These are phyloP conservation scores for Lentinula boryana DNA, from an alignment of 768 basidiomycete species.

Conservation along the genomic window DNA sequence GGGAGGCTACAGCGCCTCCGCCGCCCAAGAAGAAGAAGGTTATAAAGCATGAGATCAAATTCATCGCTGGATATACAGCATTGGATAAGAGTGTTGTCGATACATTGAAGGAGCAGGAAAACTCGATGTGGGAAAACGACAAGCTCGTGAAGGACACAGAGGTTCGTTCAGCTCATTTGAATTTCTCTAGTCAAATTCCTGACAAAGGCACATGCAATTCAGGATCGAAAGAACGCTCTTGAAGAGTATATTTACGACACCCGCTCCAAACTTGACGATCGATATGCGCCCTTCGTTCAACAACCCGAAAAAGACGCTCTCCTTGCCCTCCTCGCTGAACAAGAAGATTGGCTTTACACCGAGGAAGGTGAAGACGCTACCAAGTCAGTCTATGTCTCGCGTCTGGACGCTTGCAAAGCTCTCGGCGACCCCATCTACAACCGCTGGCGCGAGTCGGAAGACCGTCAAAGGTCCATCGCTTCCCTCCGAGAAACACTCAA, in stretches of 20 bases:
- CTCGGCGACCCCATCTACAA: constrained; percentile 83
- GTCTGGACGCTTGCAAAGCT: constrained; percentile 77
- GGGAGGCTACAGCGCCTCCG: constrained; percentile 36
- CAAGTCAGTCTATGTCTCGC: constrained; percentile 89
- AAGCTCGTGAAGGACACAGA: constrained; percentile 98
- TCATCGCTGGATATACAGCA: constrained; percentile 57
- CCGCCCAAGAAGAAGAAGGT: constrained; percentile 82
- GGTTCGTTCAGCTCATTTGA: constrained; percentile 37
- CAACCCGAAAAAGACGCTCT: constrained; percentile 74
- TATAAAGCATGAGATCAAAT: constrained; percentile 78
- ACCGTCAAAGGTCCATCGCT: constrained; percentile 65
- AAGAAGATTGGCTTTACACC: constrained; percentile 96
- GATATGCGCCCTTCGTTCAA: constrained; percentile 73
- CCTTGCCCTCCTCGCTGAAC: constrained; percentile 59
- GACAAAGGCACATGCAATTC: not conserved
- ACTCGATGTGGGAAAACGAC: constrained; percentile 83
- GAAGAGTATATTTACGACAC: constrained; percentile 99
- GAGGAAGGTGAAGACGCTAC: constrained; percentile 92
- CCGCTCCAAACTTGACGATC: constrained; percentile 86
- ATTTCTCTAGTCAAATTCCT: not conserved
- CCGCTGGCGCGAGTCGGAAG: constrained; percentile 80
- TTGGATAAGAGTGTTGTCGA: constrained; percentile 65
- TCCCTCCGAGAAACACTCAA: constrained; percentile 86
- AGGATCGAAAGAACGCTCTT: constrained; percentile 98
- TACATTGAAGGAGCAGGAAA: constrained; percentile 72